phyloP scores from a whole-genome alignment of 2,329 filamentous ascomycete species.

The Bimuria novae-zelandiae region DNA sequence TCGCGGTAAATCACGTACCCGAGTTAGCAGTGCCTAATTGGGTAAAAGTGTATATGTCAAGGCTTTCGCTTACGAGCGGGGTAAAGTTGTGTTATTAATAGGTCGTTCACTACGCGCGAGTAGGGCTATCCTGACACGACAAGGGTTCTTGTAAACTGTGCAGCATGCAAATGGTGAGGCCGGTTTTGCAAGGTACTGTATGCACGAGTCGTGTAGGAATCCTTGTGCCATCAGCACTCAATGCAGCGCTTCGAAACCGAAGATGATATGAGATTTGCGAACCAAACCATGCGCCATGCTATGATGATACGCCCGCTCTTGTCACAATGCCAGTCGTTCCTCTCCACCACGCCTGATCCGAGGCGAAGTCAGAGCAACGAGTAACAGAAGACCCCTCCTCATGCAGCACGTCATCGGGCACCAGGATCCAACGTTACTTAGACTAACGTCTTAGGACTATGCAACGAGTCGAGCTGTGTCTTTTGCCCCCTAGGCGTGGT shows the following conservation, averaged over 20 bases:
- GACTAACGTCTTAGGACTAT: neutral
- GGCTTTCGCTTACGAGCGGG: too few species aligned
- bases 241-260: constrained; percentile 2
- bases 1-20: too few species aligned
- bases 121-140: too few species aligned
- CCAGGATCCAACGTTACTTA: neutral
- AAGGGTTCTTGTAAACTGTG: too few species aligned
- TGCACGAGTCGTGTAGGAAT: neutral
- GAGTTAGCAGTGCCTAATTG: too few species aligned
- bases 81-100: too few species aligned
- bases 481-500: neutral
- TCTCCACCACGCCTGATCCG: neutral
- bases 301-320: constrained; percentile 7
- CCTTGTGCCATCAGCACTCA: constrained; percentile 3
- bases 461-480: neutral
- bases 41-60: too few species aligned
- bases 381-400: neutral
- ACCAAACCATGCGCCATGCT: constrained; percentile 8
- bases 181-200: too few species aligned
- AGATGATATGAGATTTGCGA: neutral
- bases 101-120: too few species aligned
- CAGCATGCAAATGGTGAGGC: too few species aligned
- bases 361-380: neutral
- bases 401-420: neutral
- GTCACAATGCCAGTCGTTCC: neutral